A percentile compares a stretch with the other conserved stretches of the same genome.
Conservation (phyloP, 73 alveolate species). For the Tetrahymena borealis region DNA sequence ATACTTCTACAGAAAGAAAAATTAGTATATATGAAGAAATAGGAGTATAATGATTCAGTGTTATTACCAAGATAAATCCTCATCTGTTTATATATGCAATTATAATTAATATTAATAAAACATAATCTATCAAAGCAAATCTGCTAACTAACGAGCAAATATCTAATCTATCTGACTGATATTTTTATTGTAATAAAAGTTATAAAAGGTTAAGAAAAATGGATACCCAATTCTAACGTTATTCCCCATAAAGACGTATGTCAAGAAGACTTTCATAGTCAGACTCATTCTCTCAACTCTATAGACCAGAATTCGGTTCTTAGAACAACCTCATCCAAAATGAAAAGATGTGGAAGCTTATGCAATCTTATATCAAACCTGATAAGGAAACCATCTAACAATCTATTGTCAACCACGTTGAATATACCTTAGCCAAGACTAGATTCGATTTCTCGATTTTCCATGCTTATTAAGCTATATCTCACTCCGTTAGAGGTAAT, state of each 20-base stretch:
- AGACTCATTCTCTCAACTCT: neutral
- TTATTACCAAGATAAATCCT: no score
- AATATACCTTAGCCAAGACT: conserved; percentile 44
- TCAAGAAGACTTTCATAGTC: neutral
- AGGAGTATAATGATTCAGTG: no score
- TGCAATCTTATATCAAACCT: conserved; percentile 31
- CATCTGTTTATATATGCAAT: no score
- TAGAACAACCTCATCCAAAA: neutral
- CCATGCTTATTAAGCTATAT: conserved; percentile 31
- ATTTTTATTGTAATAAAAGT: neutral
- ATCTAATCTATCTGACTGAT: neutral
- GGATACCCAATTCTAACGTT: neutral
- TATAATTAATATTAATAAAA: no score
- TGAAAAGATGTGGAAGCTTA: conserved; percentile 41
- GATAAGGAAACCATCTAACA: conserved; percentile 29
- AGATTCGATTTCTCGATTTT: conserved; percentile 44
- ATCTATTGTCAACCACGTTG: conserved; percentile 37
- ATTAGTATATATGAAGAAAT: no score
- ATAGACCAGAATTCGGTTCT: neutral
- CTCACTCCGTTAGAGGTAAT: neutral
- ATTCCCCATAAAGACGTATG: neutral
- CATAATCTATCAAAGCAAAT: no score
- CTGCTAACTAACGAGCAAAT: no score
- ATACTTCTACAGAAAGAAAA: no score
- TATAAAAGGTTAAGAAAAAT: neutral